Evolutionary conservation across 257 asterid genomes (phyloP), one percentile per base, ranked within the genome.

Genomic region (Solanum rostratum): DNA sequence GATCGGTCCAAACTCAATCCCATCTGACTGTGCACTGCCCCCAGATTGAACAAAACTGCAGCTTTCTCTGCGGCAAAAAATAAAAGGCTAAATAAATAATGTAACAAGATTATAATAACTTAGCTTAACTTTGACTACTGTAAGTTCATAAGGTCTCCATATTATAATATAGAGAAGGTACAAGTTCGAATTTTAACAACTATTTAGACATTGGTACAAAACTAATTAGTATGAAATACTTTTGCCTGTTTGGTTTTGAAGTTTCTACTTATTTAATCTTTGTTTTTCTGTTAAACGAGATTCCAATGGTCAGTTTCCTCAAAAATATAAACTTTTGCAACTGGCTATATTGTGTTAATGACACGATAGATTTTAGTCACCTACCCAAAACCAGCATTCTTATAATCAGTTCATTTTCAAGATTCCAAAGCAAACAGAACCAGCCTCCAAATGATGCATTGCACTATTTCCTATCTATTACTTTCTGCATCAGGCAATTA

Each of bases 11-110:
- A 91, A 90, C 99, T 88, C 85, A 97, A 86, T 68, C 98, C 98
- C 90, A 95, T 93, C 87, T 94, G 99, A 91, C 99, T 93, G 87
- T 95, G 97, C 90, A 94, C 94, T 22, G 98, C 96, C 85, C 98
- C 99, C 92, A 97, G 86, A 84, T 95, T 95, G 87, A 97, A 97
- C 92, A 97, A 87, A 68, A 97, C 94, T 1, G 98, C 99, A 84
- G 99, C 98, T 91, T 97, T 97, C 85, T 97, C 99, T 96, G 79
- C 14, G 22, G 84, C 33, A 16, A 60, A 71, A 66, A 63, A 33
- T 33, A 24, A 24, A 5, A 78, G 39, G 82, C 27, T 24, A 76
- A 24, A 22, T 76, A 46, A 49, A 54, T 46, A 9, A 50, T 78
- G 15, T 9, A 78, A 0, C 3, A 50, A 50, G 27, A 50, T 27